Percentiles rank a stretch among this genome's conserved stretches.
phyloP scores from a whole-genome alignment of 495 filamentous ascomycete species.

The Neurospora hispaniola region DNA sequence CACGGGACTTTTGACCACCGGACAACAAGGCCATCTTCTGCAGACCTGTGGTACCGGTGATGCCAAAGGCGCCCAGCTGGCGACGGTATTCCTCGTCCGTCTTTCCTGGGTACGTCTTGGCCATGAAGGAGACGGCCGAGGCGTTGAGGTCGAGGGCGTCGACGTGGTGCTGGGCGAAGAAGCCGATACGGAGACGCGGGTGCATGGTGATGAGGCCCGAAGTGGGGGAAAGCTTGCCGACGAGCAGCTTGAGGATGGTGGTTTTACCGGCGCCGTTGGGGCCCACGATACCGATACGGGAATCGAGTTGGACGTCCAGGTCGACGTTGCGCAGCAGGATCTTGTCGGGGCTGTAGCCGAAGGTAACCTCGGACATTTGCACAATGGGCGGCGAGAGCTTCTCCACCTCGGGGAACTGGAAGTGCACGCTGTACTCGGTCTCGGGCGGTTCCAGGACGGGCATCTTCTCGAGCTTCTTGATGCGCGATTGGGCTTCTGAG shows the following conservation, averaged over 20 bases:
- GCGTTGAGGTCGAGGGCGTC: conserved; percentile 86
- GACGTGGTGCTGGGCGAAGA: conserved; percentile 98
- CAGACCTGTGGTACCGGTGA: conserved; percentile 92
- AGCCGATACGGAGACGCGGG: conserved; percentile 78
- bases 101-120: conserved; percentile 79
- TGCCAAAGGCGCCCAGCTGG: conserved; percentile 93
- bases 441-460: conserved; percentile 85
- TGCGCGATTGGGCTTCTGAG: conserved; percentile 91
- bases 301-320: conserved; percentile 94
- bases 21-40: conserved; percentile 94
- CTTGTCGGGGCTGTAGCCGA: conserved; percentile 77
- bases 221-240: conserved; percentile 69
- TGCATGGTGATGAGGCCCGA: conserved; percentile 77
- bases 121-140: conserved; percentile 89
- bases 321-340: conserved; percentile 79
- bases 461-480: conserved; percentile 98
- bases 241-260: conserved; percentile 88
- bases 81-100: conserved; percentile 95
- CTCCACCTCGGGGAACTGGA: conserved; percentile 96
- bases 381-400: conserved; percentile 96
- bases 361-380: conserved; percentile 87
- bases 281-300: conserved; percentile 94
- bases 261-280: conserved; percentile 99
- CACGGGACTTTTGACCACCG: conserved; percentile 95
- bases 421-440: conserved; percentile 90